Base-by-base conservation (phyloP, 441 rosid genomes). In the Pelargonium citronellum region DNA sequence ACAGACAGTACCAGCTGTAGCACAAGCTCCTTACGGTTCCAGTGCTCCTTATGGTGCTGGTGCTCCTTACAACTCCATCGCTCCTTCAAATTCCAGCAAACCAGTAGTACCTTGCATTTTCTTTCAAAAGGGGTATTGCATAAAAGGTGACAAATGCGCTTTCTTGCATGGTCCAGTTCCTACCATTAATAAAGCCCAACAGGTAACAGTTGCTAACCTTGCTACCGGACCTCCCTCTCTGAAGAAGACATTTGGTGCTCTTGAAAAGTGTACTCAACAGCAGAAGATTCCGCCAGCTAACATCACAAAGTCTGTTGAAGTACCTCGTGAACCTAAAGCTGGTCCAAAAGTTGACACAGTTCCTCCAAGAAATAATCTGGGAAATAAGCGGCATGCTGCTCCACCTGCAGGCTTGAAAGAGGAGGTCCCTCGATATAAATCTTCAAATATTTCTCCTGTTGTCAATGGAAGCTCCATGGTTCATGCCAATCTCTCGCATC, bases 111-210 rank as follows among this genome's bases (percentile, higher is more conserved):
- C 88, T 2, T 93, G 98, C 77, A 73, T 91, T 60, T 93, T 88
- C 80, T 91, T 87, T 76, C 92, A 85, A 64, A 89, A 89, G 83
- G 98, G 98, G 7, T 73, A 80, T 73, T 93, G 98, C 79, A 55
- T 84, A 70, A 93, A 85, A 83, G 98, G 97, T 51, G 97, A 93
- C 74, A 83, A 73, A 83, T 93, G 98, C 75, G 86, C 92, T 34
- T 93, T 88, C 83, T 73, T 80, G 75, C 98, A 93, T 68, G 85
- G 88, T 37, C 78, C 88, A 20, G 81, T 69, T 83, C 76, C 85
- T 16, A 16, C 83, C 3, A 74, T 43, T 69, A 80, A 74, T 75
- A 91, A 85, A 69, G 74, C 66, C 63, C 77, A 71, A 47, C 91
- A 78, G 65, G 77, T 75, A 0, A 69, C 61, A 0, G 82, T 70